These are phyloP conservation scores for Pseudonitzschia pungens DNA, from an alignment of 108 stramenopile genomes.

Conservation along the genomic window DNA sequence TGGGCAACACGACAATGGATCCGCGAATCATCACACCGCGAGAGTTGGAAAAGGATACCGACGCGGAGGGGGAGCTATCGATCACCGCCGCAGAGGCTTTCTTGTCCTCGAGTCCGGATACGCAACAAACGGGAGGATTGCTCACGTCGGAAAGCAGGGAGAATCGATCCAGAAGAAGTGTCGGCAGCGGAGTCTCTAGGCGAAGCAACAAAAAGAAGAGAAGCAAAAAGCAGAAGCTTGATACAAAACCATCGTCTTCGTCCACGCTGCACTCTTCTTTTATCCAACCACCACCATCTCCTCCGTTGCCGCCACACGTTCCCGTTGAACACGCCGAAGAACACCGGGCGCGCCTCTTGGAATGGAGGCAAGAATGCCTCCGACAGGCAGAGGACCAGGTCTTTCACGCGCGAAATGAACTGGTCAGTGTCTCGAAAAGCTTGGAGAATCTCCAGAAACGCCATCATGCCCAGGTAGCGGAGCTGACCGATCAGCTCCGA, in stretches of 20 bases:
- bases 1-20: background rate
- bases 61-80: too few species aligned
- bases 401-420: constrained; percentile 8
- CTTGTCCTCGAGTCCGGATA: too few species aligned
- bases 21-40: background rate
- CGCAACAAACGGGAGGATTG: background rate
- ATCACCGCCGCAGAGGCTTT: too few species aligned
- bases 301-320: background rate
- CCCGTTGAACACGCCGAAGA: background rate
- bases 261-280: too few species aligned
- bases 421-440: background rate
- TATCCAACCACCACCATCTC: background rate
- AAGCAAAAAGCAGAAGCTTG: background rate
- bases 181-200: background rate
- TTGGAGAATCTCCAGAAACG: background rate
- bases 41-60: too few species aligned
- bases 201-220: background rate
- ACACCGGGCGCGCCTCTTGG: background rate
- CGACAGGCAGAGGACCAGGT: constrained; percentile 10
- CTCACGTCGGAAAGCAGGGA: background rate
- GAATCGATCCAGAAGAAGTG: too few species aligned
- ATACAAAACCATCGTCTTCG: background rate
- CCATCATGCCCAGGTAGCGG: background rate
- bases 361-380: background rate
- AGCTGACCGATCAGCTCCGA: background rate